Evolutionary conservation across 352 stramenopile genomes (phyloP), one percentile per base, ranked within the genome.

Genomic region (Globisporangium cederbergense): DNA sequence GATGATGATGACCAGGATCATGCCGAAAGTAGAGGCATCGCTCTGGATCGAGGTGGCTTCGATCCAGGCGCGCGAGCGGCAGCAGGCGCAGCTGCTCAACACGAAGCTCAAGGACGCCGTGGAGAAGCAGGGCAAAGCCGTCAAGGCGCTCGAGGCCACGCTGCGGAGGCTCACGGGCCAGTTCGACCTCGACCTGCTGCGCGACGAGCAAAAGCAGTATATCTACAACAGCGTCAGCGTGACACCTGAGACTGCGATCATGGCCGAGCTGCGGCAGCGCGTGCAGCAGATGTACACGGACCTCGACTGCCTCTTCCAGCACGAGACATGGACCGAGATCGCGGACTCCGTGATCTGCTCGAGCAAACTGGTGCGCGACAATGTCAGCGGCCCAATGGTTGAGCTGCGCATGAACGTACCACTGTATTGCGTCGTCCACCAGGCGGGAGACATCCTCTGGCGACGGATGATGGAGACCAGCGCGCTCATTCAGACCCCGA

Each of bases 21-120:
- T 2, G n/a, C 34, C 13, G 5, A 45, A 32, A 36, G 28, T n/a
- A 22, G 20, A 28, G 2, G 6, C 4, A 9, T 68, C 60, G 0
- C 62, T 85, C 8, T 87, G 78, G 76, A 58, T 79, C 53, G 70
- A 68, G 34, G 32, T 81, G 4, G 78, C 74, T 32, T 73, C 64
- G 20, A 56, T 60, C 4, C 78, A 87, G 43, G 77, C 74, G 54
- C 68, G 70, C 28, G 72, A 80, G 46, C 71, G 74, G 18, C 64
- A 77, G 62, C 67, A 70, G 18, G 65, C 74, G 0, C 74, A 85
- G 49, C 56, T 72, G 42, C 67, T 78, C 46, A 85, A 85, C 60
- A 60, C 65, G 20, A 72, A 71, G 28, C 70, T 85, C 10, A 81
- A 79, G 22, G 70, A 67, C 2, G 71, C 74, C 16, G 22, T 83